Conservation (phyloP, 306 rosid genomes). For the Cucurbita moschata region DNA sequence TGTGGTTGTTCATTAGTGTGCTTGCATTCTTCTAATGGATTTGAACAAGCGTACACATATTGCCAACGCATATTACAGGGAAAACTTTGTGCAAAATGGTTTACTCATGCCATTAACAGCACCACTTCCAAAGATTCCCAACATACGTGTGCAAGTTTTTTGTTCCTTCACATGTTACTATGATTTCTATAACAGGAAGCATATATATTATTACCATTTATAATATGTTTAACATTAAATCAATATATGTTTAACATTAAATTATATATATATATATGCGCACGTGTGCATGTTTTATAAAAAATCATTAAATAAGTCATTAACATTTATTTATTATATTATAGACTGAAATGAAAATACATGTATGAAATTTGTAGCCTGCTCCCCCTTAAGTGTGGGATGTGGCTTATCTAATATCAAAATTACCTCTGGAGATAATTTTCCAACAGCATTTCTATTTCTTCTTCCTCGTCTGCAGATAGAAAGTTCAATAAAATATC, state of each 20-base stretch:
- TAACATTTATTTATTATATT: background rate
- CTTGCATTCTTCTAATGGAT: background rate
- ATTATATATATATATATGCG: too few relatives aligned
- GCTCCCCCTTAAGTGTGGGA: background rate
- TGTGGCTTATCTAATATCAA: background rate
- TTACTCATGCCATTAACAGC: background rate
- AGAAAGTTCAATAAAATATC: constrained; percentile 15
- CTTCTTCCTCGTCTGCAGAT: constrained; percentile 91
- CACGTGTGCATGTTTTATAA: too few relatives aligned
- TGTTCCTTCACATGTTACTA: background rate
- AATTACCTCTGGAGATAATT: constrained; percentile 89
- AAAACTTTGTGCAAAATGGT: too few relatives aligned
- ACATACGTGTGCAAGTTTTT: background rate
- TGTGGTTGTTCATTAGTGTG: background rate
- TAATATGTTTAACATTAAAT: too few relatives aligned
- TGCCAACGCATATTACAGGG: too few relatives aligned
- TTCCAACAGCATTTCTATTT: constrained; percentile 98
- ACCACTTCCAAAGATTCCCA: background rate
- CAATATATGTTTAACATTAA: too few relatives aligned
- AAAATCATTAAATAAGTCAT: too few relatives aligned
- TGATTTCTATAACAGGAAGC: background rate
- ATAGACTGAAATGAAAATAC: background rate
- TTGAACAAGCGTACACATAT: too few relatives aligned
- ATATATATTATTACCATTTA: background rate
- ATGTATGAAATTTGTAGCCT: background rate